Base-by-base conservation (phyloP, 768 basidiomycete genomes). In the Favolaschia claudopus region DNA sequence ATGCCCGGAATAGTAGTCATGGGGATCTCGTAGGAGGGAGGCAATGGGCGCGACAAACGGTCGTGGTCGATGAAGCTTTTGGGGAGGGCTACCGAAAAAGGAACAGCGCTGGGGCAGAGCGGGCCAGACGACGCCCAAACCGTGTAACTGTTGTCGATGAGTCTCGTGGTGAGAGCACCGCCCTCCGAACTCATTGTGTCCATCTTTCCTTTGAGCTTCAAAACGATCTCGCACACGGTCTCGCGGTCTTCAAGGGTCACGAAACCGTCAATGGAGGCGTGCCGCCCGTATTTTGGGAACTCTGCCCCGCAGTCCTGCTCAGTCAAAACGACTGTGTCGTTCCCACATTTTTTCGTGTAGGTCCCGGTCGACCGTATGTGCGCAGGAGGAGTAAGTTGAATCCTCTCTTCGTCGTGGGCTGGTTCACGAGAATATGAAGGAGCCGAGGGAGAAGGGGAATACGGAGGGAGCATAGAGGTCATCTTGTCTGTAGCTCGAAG, bases 391-490 rank as follows among this genome's bases (percentile, higher is more conserved):
- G 85, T 82, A 39, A 77, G 78, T 37, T 85, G 81, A 8, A 91
- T 80, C 17, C 76, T 76, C 50, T 76, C 74, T 63, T 91, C 89
- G 25, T 80, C 84, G 3, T 71, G 74, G 5, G 77, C 69, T 31
- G 84, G 87, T 25, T 80, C 79, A 32, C 70, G 79, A 44, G 89
- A 86, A 67, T 91, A 91, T 8, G 74, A 68, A 1, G 89, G 89
- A 1, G 82, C 78, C 25, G 83, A 82, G 2, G 73, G 71, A 7
- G 86, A 82, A 2, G 83, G 78, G 0, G 85, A 78, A 67, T 90
- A 90, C 7, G 68, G 69, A 19, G 89, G 86, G 29, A 86, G 75
- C 7, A 59, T 61, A 29, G 63, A 58, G 20, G 67, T 45, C 28
- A 33, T 50, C 10, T 36, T 31, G 10, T 17, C 39, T 13, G 31